Conservation (phyloP, 768 basidiomycete species). For the Holtermanniella nyarrowii region DNA sequence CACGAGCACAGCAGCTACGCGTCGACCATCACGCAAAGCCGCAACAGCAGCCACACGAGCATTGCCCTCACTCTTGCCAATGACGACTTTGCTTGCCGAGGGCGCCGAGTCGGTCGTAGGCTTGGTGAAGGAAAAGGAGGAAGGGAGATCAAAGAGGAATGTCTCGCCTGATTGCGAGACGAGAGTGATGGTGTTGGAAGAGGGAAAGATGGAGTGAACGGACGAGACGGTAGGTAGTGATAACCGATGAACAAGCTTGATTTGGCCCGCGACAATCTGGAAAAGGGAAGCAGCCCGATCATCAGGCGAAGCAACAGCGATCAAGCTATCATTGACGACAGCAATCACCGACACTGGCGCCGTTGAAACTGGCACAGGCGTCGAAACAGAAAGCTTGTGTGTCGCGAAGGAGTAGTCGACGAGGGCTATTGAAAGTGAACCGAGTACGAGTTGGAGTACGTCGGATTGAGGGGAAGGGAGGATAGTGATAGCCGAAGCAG, state of each 20-base stretch:
- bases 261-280: slow-evolving; percentile 11
- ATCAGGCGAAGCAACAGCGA: slow-evolving; percentile 27
- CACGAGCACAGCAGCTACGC: slow-evolving; percentile 1
- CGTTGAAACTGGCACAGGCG: slow-evolving; percentile 27
- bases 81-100: slow-evolving; percentile 13
- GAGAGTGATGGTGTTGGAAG: slow-evolving; percentile 19
- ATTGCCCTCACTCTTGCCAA: neutral
- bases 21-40: slow-evolving; percentile 1
- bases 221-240: slow-evolving; percentile 31
- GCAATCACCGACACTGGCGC: slow-evolving; percentile 24
- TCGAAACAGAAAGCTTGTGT: slow-evolving; percentile 13
- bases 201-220: slow-evolving; percentile 27
- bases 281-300: slow-evolving; percentile 25
- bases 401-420: slow-evolving; percentile 21
- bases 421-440: slow-evolving; percentile 15
- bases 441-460: slow-evolving; percentile 20
- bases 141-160: slow-evolving; percentile 30
- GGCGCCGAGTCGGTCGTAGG: slow-evolving; percentile 31
- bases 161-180: slow-evolving; percentile 34
- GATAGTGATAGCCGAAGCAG: slow-evolving; percentile 17
- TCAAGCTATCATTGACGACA: slow-evolving; percentile 10
- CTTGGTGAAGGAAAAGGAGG: slow-evolving; percentile 20
- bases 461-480: slow-evolving; percentile 18
- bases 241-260: slow-evolving; percentile 27
- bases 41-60: slow-evolving; percentile 3